A percentile compares a stretch with the other conserved stretches of the same genome.
Evolutionary conservation across 2,329 filamentous ascomycete species (phyloP).

Genomic region (Exophiala viscosa): DNA sequence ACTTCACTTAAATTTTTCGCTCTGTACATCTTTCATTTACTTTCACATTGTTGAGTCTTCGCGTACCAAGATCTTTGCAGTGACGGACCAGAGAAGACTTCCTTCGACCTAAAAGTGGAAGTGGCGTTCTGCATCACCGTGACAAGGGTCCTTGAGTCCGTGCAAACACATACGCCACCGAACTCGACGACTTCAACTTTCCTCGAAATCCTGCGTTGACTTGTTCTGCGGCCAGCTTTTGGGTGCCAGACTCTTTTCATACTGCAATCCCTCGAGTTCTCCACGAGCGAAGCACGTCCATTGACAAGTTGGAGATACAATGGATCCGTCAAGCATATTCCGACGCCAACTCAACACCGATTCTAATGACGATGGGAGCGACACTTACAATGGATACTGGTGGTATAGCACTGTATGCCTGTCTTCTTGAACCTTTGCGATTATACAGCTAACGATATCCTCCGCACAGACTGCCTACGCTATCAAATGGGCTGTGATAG

Average conservation of each 20-base stretch:
- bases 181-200: too few species aligned
- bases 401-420: slow-evolving; percentile 26
- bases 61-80: too few species aligned
- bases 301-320: not conserved
- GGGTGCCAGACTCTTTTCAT: not conserved
- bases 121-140: not conserved
- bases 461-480: slow-evolving; percentile 60
- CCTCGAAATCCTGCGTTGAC: too few species aligned
- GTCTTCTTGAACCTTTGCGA: too few species aligned
- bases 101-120: not conserved
- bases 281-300: not conserved
- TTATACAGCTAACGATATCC: too few species aligned
- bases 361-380: slow-evolving; percentile 7
- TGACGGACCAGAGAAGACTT: too few species aligned
- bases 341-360: slow-evolving; percentile 6
- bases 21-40: not conserved
- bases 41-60: not conserved
- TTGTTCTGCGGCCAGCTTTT: not conserved
- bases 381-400: slow-evolving; percentile 16
- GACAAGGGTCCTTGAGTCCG: not conserved
- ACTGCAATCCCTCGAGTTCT: not conserved
- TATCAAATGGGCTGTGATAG: slow-evolving; percentile 69
- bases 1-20: not conserved
- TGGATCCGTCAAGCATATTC: slow-evolving; percentile 8
- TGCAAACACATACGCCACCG: not conserved